A percentile compares a stretch with the other conserved stretches of the same genome.
Conservation (phyloP, 2,329 filamentous ascomycete genomes). For the Akanthomyces uredinophilus region DNA sequence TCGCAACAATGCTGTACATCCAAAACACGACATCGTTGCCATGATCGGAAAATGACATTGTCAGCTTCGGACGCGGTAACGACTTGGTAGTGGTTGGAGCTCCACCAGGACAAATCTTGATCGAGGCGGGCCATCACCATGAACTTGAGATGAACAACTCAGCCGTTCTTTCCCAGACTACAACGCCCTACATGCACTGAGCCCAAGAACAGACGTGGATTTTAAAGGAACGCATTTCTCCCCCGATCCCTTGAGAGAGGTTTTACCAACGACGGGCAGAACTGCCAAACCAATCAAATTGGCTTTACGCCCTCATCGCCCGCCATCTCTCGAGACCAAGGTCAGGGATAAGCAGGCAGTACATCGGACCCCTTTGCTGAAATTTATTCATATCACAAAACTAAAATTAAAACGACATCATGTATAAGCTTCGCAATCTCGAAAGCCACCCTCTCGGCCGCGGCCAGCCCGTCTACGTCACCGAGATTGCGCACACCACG, state of each 20-base stretch:
- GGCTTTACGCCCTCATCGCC: background rate
- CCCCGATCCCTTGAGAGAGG: too few relatives aligned
- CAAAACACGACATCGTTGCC: too few relatives aligned
- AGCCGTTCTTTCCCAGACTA: background rate
- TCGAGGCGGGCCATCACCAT: background rate
- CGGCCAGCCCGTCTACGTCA: constrained; percentile 47
- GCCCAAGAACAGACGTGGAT: too few relatives aligned
- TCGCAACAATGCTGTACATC: too few relatives aligned
- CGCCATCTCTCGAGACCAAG: too few relatives aligned
- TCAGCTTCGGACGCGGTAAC: too few relatives aligned
- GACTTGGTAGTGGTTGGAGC: background rate
- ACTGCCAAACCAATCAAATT: too few relatives aligned
- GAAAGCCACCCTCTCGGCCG: constrained; percentile 27
- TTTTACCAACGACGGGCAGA: background rate
- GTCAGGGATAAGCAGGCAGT: too few relatives aligned
- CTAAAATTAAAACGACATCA: constrained; percentile 11
- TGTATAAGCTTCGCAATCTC: constrained; percentile 31
- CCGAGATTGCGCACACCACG: constrained; percentile 49
- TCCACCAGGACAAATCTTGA: constrained; percentile 2
- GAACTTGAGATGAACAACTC: background rate
- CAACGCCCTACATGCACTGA: background rate
- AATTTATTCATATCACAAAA: too few relatives aligned
- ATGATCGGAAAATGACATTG: too few relatives aligned
- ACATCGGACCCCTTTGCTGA: too few relatives aligned
- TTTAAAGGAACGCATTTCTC: too few relatives aligned